Percentiles rank a stretch among this genome's conserved stretches.
Evolutionary conservation across 2,329 filamentous ascomycete species (phyloP).

Genomic region (Acephala macrosclerotiorum): DNA sequence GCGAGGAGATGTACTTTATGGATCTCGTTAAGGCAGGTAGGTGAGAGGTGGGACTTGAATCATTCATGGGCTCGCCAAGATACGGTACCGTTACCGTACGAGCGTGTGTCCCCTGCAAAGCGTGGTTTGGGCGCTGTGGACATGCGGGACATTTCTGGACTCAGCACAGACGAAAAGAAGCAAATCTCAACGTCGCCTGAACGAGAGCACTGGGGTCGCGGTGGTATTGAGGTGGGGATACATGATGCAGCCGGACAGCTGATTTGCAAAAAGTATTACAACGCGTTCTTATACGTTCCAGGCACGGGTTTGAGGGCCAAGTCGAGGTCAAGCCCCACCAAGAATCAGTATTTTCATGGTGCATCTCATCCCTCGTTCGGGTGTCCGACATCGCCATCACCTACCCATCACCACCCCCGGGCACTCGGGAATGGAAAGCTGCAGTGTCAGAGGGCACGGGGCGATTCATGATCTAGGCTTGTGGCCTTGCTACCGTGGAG

Average conservation of each 20-base stretch:
- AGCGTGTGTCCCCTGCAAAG: too few species aligned
- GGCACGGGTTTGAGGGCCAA: neutral
- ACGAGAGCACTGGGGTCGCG: too few species aligned
- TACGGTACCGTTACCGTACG: neutral
- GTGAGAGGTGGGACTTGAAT: neutral
- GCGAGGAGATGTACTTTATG: neutral
- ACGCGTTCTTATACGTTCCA: neutral
- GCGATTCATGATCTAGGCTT: neutral
- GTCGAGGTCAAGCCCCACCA: neutral
- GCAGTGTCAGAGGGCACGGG: neutral
- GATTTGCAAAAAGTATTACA: neutral
- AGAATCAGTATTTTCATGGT: neutral
- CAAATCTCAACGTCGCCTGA: constrained; percentile 3
- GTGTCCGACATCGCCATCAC: neutral
- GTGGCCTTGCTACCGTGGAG: too few species aligned
- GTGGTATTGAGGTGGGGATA: too few species aligned
- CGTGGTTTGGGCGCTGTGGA: neutral
- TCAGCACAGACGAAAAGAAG: constrained; percentile 9
- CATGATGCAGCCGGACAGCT: too few species aligned
- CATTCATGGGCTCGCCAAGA: neutral
- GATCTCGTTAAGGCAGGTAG: neutral
- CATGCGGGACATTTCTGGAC: neutral
- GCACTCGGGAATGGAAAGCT: neutral
- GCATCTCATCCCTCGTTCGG: neutral
- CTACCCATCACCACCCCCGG: neutral